Evolutionary conservation across 2,329 filamentous ascomycete species (phyloP).

Genomic region (Talaromyces funiculosus): DNA sequence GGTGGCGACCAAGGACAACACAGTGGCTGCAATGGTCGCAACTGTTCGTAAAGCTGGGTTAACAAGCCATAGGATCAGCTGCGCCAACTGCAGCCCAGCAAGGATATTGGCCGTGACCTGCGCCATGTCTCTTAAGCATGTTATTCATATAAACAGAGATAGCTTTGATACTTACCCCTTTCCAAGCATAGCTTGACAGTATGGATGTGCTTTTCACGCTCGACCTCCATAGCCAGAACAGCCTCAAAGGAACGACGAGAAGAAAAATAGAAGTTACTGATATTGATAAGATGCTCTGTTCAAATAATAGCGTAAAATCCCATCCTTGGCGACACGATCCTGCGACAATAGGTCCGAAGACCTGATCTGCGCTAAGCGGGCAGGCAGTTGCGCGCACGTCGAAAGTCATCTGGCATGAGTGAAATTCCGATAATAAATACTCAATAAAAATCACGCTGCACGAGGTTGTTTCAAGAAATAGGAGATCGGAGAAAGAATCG

Average conservation of each 20-base stretch:
- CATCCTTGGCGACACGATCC: neutral
- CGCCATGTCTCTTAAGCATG: neutral
- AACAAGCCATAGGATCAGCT: neutral
- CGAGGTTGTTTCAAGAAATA: neutral
- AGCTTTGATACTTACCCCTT: neutral
- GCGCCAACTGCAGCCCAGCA: neutral
- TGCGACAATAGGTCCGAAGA: neutral
- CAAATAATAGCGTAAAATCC: constrained; percentile 5
- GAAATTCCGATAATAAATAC: neutral
- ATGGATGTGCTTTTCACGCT: neutral
- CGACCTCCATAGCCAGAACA: neutral
- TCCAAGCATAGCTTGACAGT: neutral
- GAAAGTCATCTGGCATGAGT: neutral
- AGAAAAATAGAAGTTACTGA: neutral
- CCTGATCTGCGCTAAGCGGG: neutral
- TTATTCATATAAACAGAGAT: neutral
- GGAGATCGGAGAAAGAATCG: neutral
- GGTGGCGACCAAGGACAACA: constrained; percentile 20
- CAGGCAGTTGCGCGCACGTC: neutral
- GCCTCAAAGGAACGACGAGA: neutral
- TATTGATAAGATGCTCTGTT: neutral
- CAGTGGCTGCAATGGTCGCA: constrained; percentile 29
- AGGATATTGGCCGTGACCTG: neutral
- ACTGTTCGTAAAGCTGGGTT: constrained; percentile 20
- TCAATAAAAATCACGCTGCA: neutral